These are phyloP conservation scores for Picochlorum costavermella DNA, from an alignment of 139 green algal species.

Conservation along the genomic window DNA sequence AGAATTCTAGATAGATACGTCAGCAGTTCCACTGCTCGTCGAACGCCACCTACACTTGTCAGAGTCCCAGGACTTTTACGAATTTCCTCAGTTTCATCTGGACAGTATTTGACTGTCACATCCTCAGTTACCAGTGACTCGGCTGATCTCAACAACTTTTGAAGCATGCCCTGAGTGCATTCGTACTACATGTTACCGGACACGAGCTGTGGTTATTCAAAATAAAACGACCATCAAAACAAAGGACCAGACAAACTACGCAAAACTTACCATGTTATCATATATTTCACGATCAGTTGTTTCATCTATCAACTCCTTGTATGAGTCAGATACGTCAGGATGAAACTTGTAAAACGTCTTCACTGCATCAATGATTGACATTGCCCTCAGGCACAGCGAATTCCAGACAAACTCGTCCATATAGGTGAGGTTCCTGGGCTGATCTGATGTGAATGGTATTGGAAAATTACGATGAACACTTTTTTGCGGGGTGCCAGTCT, in stretches of 20 bases:
- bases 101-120: not conserved
- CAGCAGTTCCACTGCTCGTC: not conserved
- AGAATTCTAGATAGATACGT: slow-evolving; percentile 5
- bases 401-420: not conserved
- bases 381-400: not conserved
- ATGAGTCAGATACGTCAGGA: not conserved
- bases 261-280: not conserved
- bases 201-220: too few relatives aligned
- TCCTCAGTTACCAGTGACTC: slow-evolving; percentile 2
- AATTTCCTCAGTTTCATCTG: not conserved
- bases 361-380: not conserved
- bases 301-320: not conserved
- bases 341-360: not conserved
- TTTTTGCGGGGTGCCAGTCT: too few relatives aligned
- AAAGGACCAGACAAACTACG: too few relatives aligned
- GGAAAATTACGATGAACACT: too few relatives aligned
- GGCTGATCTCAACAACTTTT: not conserved
- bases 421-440: not conserved
- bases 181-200: too few relatives aligned
- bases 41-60: not conserved
- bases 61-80: not conserved
- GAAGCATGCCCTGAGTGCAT: too few relatives aligned
- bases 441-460: too few relatives aligned
- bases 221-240: too few relatives aligned
- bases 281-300: not conserved